Evolutionary conservation across 495 filamentous ascomycete species (phyloP), one percentile per base, ranked within the genome.

Genomic region (Aspergillus diversus): DNA sequence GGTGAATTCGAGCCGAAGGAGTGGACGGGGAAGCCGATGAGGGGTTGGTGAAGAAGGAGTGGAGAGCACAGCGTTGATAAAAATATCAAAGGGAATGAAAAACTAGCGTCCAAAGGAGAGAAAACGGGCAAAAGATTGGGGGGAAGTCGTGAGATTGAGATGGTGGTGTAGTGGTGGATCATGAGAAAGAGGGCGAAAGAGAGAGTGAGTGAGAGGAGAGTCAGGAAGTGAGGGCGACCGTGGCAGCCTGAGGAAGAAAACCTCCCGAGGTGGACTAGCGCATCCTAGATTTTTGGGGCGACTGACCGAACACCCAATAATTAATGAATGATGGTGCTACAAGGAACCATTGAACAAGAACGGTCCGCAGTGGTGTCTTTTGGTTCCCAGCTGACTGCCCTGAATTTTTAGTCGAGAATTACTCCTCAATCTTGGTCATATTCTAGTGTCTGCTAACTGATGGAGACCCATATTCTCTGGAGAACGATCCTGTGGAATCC

Each of bases 141-240:
- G 35, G 31, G 39, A n/a, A 12, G 37, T n/a, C 11, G 34, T 50
- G 35, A 27, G 33, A 58, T n/a, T 17, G 34, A 35, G 43, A n/a
- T 7, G 56, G 55, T 50, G 50, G 59, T 31, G 46, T 16, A 48
- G 55, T 51, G 37, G 35, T 55, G 53, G 66, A 61, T 33, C 60
- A 53, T 63, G 64, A 39, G 64, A 66, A 64, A 59, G 67, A 59
- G 64, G 66, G 49, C 57, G 42, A 27, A 27, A 27, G 64, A 39
- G 64, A 66, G 63, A 59, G 67, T 56, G 64, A 65, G 49, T 55
- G 42, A 61, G 62, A 61, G 57, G 37, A 47, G 54, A 59, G 53
- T 4, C 16, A 34, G 66, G 48, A 60, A 59, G 55, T 31, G 64
- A 63, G 55, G 52, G 50, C 33, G 42, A 47, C 50, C 9, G 64